phyloP scores from a whole-genome alignment of 2,329 filamentous ascomycete genomes.

The Ascochyta clinopodiicola region DNA sequence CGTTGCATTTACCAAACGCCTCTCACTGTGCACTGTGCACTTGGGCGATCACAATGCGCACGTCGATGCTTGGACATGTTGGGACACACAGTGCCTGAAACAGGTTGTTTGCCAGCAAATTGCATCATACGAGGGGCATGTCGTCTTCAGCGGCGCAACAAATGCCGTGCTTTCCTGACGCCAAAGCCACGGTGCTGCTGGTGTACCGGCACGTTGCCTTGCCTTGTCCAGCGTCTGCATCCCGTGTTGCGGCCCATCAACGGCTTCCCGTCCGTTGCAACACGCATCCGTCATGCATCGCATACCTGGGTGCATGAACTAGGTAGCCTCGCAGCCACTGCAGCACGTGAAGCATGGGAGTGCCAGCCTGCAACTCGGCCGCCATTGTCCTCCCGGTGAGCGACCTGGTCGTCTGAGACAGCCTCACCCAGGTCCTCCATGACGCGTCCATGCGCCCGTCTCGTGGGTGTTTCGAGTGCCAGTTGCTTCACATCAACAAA shows the following conservation, averaged over 20 bases:
- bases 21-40: not conserved
- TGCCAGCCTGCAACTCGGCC: conserved; percentile 14
- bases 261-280: conserved; percentile 19
- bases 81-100: conserved; percentile 9
- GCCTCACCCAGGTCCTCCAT: conserved; percentile 7
- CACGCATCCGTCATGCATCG: conserved; percentile 21
- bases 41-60: conserved; percentile 1
- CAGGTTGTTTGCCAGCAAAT: conserved; percentile 22
- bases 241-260: conserved; percentile 19
- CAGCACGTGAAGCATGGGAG: conserved; percentile 29
- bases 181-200: conserved; percentile 22
- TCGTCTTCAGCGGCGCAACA: conserved; percentile 18
- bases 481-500: conserved; percentile 63
- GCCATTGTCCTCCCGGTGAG: conserved; percentile 11
- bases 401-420: conserved; percentile 7
- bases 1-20: conserved; percentile 1
- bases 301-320: conserved; percentile 11
- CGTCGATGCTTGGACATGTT: conserved; percentile 5
- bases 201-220: conserved; percentile 20
- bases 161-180: conserved; percentile 27
- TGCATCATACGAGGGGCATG: conserved; percentile 33
- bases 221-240: conserved; percentile 17
- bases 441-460: conserved; percentile 2
- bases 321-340: conserved; percentile 24
- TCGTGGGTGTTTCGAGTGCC: conserved; percentile 2